These are phyloP conservation scores for Tetracentron sinense DNA, from an alignment of 164 flowering plant species.

Conservation along the genomic window DNA sequence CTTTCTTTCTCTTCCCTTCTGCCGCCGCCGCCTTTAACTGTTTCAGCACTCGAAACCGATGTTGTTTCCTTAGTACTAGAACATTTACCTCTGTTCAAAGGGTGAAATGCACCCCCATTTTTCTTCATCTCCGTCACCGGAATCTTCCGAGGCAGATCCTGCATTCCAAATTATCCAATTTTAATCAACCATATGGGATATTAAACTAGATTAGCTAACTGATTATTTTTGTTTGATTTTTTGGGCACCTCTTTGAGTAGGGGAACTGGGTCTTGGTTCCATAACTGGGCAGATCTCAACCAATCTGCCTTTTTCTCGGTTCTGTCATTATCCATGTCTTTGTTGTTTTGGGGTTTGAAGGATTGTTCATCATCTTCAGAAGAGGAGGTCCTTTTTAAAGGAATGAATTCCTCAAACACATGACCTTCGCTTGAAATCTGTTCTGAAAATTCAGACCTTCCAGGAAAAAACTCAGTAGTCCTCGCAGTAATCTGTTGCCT, in stretches of 20 bases:
- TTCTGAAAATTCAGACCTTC: slow-evolving; percentile 58
- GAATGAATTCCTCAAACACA: slow-evolving; percentile 66
- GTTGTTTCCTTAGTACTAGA: too few species aligned
- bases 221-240: neutral
- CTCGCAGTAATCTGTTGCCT: slow-evolving; percentile 43
- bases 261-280: slow-evolving; percentile 68
- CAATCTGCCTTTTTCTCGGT: slow-evolving; percentile 55
- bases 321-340: slow-evolving; percentile 16
- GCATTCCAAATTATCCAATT: neutral
- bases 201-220: neutral
- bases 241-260: slow-evolving; percentile 29
- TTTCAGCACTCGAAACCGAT: slow-evolving; percentile 42
- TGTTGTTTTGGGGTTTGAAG: neutral
- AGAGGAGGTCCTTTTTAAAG: slow-evolving; percentile 35
- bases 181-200: neutral
- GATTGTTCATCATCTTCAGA: slow-evolving; percentile 19
- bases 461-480: slow-evolving; percentile 31
- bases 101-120: slow-evolving; percentile 68
- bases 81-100: slow-evolving; percentile 40
- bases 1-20: slow-evolving; percentile 36
- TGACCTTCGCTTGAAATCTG: slow-evolving; percentile 52
- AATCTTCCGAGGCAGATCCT: slow-evolving; percentile 29
- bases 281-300: slow-evolving; percentile 78
- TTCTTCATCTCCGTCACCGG: slow-evolving; percentile 42
- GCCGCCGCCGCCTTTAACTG: slow-evolving; percentile 13